Base-by-base conservation (phyloP, 768 basidiomycete species). In the Boletus reticuloceps region DNA sequence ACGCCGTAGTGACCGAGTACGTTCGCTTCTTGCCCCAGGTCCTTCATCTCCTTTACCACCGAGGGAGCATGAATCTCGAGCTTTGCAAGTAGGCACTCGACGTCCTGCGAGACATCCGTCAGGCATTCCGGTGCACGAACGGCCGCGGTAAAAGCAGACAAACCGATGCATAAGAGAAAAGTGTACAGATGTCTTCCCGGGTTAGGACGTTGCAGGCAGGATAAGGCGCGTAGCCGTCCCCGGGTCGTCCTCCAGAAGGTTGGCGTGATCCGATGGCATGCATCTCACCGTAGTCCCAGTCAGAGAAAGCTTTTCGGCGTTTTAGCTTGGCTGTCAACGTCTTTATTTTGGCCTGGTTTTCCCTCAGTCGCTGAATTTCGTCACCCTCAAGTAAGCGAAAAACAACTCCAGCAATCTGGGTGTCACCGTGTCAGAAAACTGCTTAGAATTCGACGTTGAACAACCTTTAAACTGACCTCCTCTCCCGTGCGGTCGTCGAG, bases 331-430 rank as follows among this genome's bases (percentile, higher is more conserved):
- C 6, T 0, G 16, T 58, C 4, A 58, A 14, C 1, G 1, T 20
- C 40, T 39, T 51, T 2, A 58, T 50, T 14, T 47, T 56, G 6
- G 39, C 45, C 9, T 58, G 57, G 9, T 52, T 52, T 5, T 44
- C 14, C 0, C 2, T 13, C 1, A 59, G 1, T 1, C 2, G 0
- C 5, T 6, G 7, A 0, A 48, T 44, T 4, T 56, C 42, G 0
- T 27, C 7, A 0, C 32, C 4, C 0, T 48, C 12, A 0, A 50
- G 44, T 4, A 58, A n/a, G 27, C 37, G 20, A 20, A 54, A 58
- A 0, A 50, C 2, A 0, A 58, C 8, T 0, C 56, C 53, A 16
- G 32, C 38, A 0, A 58, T 44, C 56, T 58, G 12, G 16, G n/a
- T n/a, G n/a, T n/a, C n/a, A n/a, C n/a, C n/a, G 2, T 16, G 6